phyloP scores from a whole-genome alignment of 2,329 filamentous ascomycete genomes.

The Stagonosporopsis vannaccii region DNA sequence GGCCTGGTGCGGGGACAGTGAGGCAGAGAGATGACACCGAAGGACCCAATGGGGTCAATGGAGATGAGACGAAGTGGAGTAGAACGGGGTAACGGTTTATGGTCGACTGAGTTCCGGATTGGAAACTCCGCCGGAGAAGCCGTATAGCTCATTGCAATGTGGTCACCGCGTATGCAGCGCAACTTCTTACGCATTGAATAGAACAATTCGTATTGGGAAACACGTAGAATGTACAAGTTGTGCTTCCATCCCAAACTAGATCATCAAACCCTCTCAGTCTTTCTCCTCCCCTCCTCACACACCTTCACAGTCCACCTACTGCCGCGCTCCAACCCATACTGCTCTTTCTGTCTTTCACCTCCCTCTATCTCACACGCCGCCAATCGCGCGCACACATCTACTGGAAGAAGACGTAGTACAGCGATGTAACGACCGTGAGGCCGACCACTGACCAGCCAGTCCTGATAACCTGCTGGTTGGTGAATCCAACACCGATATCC shows the following conservation, averaged over 20 bases:
- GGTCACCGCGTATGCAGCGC: neutral
- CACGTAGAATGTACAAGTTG: constrained; percentile 19
- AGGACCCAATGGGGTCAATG: constrained; percentile 36
- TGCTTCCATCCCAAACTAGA: constrained; percentile 3
- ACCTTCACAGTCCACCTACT: neutral
- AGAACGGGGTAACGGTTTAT: constrained; percentile 38
- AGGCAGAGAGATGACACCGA: constrained; percentile 43
- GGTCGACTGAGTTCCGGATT: neutral
- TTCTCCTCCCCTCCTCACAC: neutral
- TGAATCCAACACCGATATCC: constrained; percentile 70
- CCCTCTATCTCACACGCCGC: neutral
- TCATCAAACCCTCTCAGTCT: neutral
- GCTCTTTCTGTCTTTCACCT: constrained; percentile 13
- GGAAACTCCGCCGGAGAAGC: neutral
- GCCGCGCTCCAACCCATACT: neutral
- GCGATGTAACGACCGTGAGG: constrained; percentile 55
- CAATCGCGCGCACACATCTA: constrained; percentile 10
- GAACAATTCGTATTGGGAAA: constrained; percentile 19
- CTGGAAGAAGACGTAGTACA: constrained; percentile 43
- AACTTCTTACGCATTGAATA: neutral
- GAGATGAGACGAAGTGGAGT: constrained; percentile 47
- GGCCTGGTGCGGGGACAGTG: constrained; percentile 49
- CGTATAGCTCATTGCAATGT: neutral
- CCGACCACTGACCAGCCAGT: constrained; percentile 71
- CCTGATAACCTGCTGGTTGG: constrained; percentile 69